Percentiles rank a stretch among this genome's conserved stretches.
Conservation (phyloP, 2,329 filamentous ascomycete genomes). For the Fusarium sp. region DNA sequence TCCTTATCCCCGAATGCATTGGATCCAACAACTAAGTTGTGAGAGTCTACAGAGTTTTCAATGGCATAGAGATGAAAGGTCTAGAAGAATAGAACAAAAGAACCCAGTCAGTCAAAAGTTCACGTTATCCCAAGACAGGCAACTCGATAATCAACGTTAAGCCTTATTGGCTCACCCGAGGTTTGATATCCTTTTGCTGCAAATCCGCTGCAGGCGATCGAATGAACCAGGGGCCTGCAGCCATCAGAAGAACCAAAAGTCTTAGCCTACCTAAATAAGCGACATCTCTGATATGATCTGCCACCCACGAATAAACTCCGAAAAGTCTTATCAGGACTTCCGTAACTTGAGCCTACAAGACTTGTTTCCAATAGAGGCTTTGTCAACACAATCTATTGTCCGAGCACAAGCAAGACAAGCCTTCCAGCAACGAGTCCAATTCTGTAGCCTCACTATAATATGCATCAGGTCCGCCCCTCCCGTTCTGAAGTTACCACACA, state of each 20-base stretch:
- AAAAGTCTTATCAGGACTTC: background rate
- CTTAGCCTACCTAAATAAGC: background rate
- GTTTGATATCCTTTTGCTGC: constrained; percentile 33
- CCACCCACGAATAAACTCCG: background rate
- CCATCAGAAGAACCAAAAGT: background rate
- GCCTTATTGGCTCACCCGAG: constrained; percentile 15
- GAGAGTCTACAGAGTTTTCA: constrained; percentile 21
- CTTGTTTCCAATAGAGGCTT: background rate
- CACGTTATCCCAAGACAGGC: constrained; percentile 37
- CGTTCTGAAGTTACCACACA: background rate
- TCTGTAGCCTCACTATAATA: constrained; percentile 1
- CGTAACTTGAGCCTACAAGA: background rate
- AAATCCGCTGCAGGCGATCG: constrained; percentile 37
- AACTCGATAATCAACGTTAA: constrained; percentile 32
- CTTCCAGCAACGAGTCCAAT: background rate
- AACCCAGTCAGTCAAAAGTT: constrained; percentile 8
- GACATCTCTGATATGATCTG: background rate
- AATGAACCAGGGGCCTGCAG: constrained; percentile 26
- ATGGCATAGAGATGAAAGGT: constrained; percentile 1
- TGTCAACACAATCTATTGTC: background rate
- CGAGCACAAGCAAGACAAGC: background rate
- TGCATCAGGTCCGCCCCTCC: constrained; percentile 22
- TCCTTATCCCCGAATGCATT: background rate
- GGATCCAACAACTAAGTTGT: background rate
- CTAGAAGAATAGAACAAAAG: constrained; percentile 33